Evolutionary conservation across 441 rosid genomes (phyloP), one percentile per base, ranked within the genome.

Genomic region (Sinapis alba): DNA sequence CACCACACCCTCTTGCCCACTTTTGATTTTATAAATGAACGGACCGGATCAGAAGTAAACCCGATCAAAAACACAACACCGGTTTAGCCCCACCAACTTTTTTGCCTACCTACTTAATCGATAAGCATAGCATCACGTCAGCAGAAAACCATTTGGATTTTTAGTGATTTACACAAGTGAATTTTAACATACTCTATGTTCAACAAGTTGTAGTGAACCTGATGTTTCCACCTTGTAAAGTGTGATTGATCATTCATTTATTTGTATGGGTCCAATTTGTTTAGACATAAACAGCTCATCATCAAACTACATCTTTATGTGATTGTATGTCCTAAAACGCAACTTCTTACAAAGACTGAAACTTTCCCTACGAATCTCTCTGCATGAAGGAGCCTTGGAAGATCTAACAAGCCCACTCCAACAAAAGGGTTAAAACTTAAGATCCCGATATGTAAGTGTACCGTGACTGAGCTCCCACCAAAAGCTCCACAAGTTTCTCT

Each of bases 361-460:
- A 73, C 41, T 9, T 32, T 32, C 68, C 62, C 27, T 74, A 58
- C 6, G 61, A 64, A 7, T 28, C 64, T n/a, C n/a, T 30, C 41
- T 30, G 65, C 43, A 30, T 0, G n/a, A n/a, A n/a, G n/a, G 12
- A 64, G 26, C n/a, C 21, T 26, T 72, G 2, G 8, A 27, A 18
- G 43, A 36, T 54, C 43, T 13, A 51, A 23, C n/a, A 36, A 72
- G 18, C 18, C 20, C 28, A 26, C 26, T 18, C 43, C 45, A 57
- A 41, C 65, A 56, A 68, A 54, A 28, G 6, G 45, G 0, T 62
- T 23, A 9, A n/a, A 27, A 56, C 65, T 87, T 80, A 95, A 0
- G 99, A 91, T 71, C 99, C 97, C 0, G 98, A 93, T 89, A 89
- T 89, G 89, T 90, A 93, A 1, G 96, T 88, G 82, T 90, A 93